Evolutionary conservation across 2,329 filamentous ascomycete genomes (phyloP).

Genomic region (Nectriaceae sp.): DNA sequence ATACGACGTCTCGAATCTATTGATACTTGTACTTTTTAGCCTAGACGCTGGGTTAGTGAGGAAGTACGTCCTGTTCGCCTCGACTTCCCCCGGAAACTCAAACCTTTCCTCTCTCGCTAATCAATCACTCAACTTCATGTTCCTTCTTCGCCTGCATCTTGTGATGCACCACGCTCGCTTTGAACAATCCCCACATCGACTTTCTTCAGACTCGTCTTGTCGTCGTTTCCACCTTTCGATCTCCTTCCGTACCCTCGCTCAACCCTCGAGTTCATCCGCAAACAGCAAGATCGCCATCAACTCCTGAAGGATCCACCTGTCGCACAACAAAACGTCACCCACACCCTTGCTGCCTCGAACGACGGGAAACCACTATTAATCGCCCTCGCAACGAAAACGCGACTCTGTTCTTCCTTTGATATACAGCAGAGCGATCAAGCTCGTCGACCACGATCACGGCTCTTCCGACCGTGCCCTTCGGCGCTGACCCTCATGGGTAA

Average conservation of each 20-base stretch:
- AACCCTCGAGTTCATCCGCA: slow-evolving; percentile 7
- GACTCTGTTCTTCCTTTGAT: background rate
- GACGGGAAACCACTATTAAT: background rate
- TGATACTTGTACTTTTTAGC: too few relatives aligned
- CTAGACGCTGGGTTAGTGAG: slow-evolving; percentile 10
- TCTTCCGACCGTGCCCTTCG: background rate
- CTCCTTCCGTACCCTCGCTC: slow-evolving; percentile 4
- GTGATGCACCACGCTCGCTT: slow-evolving; percentile 25
- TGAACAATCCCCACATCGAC: slow-evolving; percentile 6
- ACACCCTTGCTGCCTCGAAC: slow-evolving; percentile 3
- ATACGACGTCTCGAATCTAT: slow-evolving; percentile 2
- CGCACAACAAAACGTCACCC: slow-evolving; percentile 16
- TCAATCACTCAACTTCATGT: slow-evolving; percentile 2
- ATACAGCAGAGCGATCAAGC: background rate
- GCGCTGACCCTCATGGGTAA: slow-evolving; percentile 35
- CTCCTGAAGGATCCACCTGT: slow-evolving; percentile 16
- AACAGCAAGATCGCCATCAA: slow-evolving; percentile 7
- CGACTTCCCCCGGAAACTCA: slow-evolving; percentile 3
- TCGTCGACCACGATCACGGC: slow-evolving; percentile 2
- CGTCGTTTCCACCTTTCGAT: slow-evolving; percentile 3
- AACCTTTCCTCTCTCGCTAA: background rate
- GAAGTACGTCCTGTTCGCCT: slow-evolving; percentile 3
- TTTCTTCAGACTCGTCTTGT: slow-evolving; percentile 3
- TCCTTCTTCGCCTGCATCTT: background rate
- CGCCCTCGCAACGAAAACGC: background rate